Evolutionary conservation across 2,329 filamentous ascomycete species (phyloP), one percentile per base, ranked within the genome.

Genomic region (Uncinocarpus reesii): DNA sequence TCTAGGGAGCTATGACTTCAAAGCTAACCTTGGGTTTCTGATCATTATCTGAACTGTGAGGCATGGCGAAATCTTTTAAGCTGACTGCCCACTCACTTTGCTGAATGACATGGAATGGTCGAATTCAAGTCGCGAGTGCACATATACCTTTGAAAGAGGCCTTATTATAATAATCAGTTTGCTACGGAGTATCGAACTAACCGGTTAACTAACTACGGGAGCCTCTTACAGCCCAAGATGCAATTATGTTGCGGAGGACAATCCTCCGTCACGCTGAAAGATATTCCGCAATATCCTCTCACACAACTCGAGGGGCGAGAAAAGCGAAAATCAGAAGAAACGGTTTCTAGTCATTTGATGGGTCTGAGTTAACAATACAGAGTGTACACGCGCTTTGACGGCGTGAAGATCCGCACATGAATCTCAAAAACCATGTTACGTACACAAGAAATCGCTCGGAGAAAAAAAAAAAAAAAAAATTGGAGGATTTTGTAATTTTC

Each of bases 21-120:
- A 15, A 7, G 20, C 21, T 7, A 49, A 68, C 67, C 65, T 68
- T 69, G 21, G 61, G 55, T 53, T 57, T 62, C 37, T 63, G 60
- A 44, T 68, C 66, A 47, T 59, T 65, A 37, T 61, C 62, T 35
- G 46, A 26, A 15, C 28, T 48, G 35, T 4, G 8, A 41, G 56
- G 54, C 44, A 47, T 47, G 23, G 24, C 23, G 34, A 7, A 10
- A 15, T 6, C 7, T 21, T 36, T n/a, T n/a, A 15, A 11, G 15
- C 15, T 21, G 16, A n/a, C n/a, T n/a, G n/a, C n/a, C n/a, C n/a
- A n/a, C n/a, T 40, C n/a, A 40, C 8, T 24, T 26, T 18, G 37
- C 13, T 2, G 11, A 36, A 36, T 36, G 10, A 38, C 16, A 20
- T 18, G n/a, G 3, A 36, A 20, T 28, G 21, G 21, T 40, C 15